Conservation (phyloP, 257 asterid genomes). For the Gentiana macrophylla region DNA sequence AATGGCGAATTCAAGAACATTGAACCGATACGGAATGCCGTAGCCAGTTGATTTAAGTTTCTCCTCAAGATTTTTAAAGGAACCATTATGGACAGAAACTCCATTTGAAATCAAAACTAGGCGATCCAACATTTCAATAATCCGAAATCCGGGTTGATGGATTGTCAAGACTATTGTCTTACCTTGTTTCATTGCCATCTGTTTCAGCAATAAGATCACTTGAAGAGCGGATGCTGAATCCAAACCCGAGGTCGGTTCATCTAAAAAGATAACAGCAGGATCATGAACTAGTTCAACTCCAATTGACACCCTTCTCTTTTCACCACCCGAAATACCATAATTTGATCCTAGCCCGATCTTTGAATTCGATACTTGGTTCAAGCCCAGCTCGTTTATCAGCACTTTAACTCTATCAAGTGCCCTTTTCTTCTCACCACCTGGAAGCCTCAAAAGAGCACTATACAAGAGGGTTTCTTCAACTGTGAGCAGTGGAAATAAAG, state of each 20-base stretch:
- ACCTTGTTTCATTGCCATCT: slow-evolving; percentile 32
- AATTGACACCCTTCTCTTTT: slow-evolving; percentile 71
- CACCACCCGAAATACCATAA: slow-evolving; percentile 74
- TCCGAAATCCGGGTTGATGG: slow-evolving; percentile 82
- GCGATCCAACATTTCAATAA: slow-evolving; percentile 56
- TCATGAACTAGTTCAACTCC: slow-evolving; percentile 78
- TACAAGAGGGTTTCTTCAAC: slow-evolving; percentile 72
- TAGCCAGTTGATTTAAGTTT: slow-evolving; percentile 31
- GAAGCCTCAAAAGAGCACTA: slow-evolving; percentile 60
- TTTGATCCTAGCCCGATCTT: slow-evolving; percentile 50
- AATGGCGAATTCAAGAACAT: slow-evolving; percentile 71
- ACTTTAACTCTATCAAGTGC: slow-evolving; percentile 29
- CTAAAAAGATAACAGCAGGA: slow-evolving; percentile 56
- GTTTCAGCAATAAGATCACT: slow-evolving; percentile 37
- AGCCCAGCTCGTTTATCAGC: slow-evolving; percentile 59
- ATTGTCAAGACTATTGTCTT: slow-evolving; percentile 67
- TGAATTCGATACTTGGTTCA: slow-evolving; percentile 45
- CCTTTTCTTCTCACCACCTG: slow-evolving; percentile 23
- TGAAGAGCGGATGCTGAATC: slow-evolving; percentile 83
- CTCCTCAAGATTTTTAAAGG: slow-evolving; percentile 38
- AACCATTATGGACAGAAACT: slow-evolving; percentile 46
- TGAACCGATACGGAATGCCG: slow-evolving; percentile 48
- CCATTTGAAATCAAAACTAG: slow-evolving; percentile 63
- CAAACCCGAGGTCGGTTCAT: slow-evolving; percentile 83
- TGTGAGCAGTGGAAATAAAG: slow-evolving; percentile 64